Percentiles rank a stretch among this genome's conserved stretches.
Evolutionary conservation across 345 rosid genomes (phyloP).

Genomic region (Pistacia integerrima): DNA sequence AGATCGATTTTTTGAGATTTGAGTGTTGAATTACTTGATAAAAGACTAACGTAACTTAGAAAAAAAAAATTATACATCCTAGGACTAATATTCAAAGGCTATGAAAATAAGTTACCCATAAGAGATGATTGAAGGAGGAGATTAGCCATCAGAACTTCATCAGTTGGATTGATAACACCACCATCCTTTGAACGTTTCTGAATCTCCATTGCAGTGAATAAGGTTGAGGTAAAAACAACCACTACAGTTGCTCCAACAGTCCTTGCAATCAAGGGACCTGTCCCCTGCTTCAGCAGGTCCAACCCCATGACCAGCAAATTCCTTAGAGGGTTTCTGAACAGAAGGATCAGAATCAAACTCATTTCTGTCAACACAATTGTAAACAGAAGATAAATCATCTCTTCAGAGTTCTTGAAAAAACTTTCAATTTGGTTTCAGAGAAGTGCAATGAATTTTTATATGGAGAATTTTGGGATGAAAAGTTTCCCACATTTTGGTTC

Average conservation of each 20-base stretch:
- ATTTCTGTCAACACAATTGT: conserved; percentile 39
- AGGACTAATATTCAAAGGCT: background rate
- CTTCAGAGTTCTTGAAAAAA: background rate
- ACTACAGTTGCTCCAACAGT: conserved; percentile 43
- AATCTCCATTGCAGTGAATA: conserved; percentile 23
- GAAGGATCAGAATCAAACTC: conserved; percentile 33
- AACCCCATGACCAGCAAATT: conserved; percentile 38
- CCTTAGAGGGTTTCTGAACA: conserved; percentile 44
- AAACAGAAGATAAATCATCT: conserved; percentile 48
- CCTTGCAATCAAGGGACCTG: conserved; percentile 40
- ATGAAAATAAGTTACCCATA: conserved; percentile 37
- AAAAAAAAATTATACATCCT: no score
- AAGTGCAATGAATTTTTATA: background rate
- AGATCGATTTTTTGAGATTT: background rate
- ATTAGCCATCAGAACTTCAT: conserved; percentile 44
- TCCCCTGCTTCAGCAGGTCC: conserved; percentile 44
- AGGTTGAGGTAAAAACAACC: conserved; percentile 39
- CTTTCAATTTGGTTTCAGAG: background rate
- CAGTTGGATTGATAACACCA: conserved; percentile 43
- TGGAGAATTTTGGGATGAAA: background rate
- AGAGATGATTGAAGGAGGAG: conserved; percentile 49
- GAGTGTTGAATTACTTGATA: background rate
- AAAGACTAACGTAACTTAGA: no score
- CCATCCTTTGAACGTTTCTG: conserved; percentile 32
- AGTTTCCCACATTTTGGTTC: background rate